A percentile compares a stretch with the other conserved stretches of the same genome.
Evolutionary conservation across 1,284 basidiomycete genomes (phyloP).

Genomic region (Chalciporus piperatoides): DNA sequence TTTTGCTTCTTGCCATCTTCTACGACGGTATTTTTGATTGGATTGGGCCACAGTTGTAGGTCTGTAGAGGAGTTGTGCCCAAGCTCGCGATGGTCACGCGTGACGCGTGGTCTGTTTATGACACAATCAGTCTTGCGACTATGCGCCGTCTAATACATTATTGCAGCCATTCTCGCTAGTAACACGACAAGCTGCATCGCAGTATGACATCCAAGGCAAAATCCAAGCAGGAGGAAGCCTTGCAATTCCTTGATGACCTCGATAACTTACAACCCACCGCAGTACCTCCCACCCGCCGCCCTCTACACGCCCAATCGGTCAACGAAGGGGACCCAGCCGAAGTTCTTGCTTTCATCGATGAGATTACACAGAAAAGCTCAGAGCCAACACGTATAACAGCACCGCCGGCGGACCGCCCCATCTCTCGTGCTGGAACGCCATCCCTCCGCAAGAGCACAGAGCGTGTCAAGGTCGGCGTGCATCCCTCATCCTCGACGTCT

Average conservation of each 20-base stretch:
- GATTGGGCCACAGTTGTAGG: not conserved
- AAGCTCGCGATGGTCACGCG: slow-evolving; percentile 10
- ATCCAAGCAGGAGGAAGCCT: slow-evolving; percentile 85
- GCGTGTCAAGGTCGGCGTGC: slow-evolving; percentile 61
- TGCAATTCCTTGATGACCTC: slow-evolving; percentile 87
- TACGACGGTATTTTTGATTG: not conserved
- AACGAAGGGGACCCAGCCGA: slow-evolving; percentile 65
- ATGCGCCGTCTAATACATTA: slow-evolving; percentile 3
- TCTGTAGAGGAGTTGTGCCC: not conserved
- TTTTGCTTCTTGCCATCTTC: slow-evolving; percentile 30
- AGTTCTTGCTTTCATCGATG: slow-evolving; percentile 89
- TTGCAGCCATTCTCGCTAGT: not conserved
- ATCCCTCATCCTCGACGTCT: slow-evolving; percentile 36
- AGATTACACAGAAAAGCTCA: slow-evolving; percentile 86
- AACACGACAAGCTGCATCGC: not conserved
- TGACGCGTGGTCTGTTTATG: slow-evolving; percentile 23
- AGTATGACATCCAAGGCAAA: slow-evolving; percentile 58
- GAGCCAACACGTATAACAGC: slow-evolving; percentile 63
- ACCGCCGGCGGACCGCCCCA: slow-evolving; percentile 53
- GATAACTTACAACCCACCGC: slow-evolving; percentile 36
- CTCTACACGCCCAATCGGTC: slow-evolving; percentile 23
- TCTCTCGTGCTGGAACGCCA: slow-evolving; percentile 67
- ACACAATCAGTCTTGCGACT: not conserved
- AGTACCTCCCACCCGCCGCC: slow-evolving; percentile 18
- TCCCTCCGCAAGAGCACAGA: slow-evolving; percentile 74